These are phyloP conservation scores for Lachnellula arida DNA, from an alignment of 2,329 filamentous ascomycete species.

Conservation along the genomic window DNA sequence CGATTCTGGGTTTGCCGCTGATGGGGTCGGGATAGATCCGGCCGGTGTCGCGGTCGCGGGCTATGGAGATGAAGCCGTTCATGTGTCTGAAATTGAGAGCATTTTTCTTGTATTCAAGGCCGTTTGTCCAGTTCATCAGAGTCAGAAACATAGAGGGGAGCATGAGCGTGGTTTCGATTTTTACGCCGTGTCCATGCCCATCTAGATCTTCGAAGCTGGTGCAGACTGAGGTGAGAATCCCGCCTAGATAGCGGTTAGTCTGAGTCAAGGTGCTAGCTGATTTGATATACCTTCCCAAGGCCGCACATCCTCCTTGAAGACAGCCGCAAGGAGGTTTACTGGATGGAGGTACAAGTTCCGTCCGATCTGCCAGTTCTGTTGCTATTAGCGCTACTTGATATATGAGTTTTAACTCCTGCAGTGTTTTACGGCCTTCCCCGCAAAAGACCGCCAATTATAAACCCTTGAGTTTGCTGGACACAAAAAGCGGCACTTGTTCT, in stretches of 20 bases:
- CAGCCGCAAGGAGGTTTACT: constrained; percentile 51
- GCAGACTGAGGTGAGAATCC: constrained; percentile 75
- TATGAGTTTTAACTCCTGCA: neutral
- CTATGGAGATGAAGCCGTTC: constrained; percentile 67
- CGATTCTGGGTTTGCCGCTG: constrained; percentile 60
- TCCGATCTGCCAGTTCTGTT: constrained; percentile 70
- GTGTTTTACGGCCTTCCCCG: too few relatives aligned
- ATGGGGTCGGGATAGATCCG: constrained; percentile 66
- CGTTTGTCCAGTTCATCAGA: constrained; percentile 61
- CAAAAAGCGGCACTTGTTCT: too few relatives aligned
- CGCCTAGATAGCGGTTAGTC: constrained; percentile 33
- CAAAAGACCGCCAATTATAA: too few relatives aligned
- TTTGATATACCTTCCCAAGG: constrained; percentile 52
- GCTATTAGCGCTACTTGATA: constrained; percentile 4
- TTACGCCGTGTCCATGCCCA: constrained; percentile 72
- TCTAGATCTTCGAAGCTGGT: constrained; percentile 78
- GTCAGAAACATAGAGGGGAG: constrained; percentile 60
- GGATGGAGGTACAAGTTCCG: constrained; percentile 80
- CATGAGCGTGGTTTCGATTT: constrained; percentile 75
- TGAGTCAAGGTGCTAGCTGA: neutral
- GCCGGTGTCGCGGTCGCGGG: constrained; percentile 71
- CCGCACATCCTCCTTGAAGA: constrained; percentile 66
- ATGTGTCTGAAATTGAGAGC: constrained; percentile 64
- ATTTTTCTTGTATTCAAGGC: constrained; percentile 67
- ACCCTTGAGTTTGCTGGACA: too few relatives aligned